Evolutionary conservation across 208 protist genomes (phyloP).

Genomic region (Acanthamoeba castellanii): DNA sequence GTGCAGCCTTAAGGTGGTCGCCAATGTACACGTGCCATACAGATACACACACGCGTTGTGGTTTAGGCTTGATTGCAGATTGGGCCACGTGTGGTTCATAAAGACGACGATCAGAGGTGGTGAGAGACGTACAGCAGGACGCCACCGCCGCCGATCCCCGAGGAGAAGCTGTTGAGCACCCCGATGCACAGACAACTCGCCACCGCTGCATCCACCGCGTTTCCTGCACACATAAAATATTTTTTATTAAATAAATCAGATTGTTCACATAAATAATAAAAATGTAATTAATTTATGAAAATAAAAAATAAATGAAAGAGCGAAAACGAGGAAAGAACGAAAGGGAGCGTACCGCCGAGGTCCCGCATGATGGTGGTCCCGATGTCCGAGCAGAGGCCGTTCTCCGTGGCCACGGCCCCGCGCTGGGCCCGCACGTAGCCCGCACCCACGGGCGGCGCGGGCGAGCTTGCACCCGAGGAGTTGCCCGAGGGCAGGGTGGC

Average conservation of each 20-base stretch:
- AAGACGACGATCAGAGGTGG: too few species aligned
- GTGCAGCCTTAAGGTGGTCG: neutral
- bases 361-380: neutral
- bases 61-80: too few species aligned
- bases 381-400: slow-evolving; percentile 6
- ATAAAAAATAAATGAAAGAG: neutral
- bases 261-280: neutral
- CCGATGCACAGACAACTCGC: slow-evolving; percentile 81
- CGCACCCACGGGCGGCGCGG: neutral
- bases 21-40: neutral
- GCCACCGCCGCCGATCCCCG: slow-evolving; percentile 85
- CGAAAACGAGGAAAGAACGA: neutral
- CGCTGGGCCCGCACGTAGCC: neutral
- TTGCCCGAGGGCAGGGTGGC: neutral
- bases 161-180: slow-evolving; percentile 74
- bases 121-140: slow-evolving; percentile 71
- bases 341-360: neutral
- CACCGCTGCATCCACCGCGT: slow-evolving; percentile 83
- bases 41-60: too few species aligned
- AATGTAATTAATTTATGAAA: neutral
- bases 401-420: slow-evolving; percentile 14
- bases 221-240: slow-evolving; percentile 76
- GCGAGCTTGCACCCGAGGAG: neutral
- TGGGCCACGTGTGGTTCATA: too few species aligned
- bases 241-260: too few species aligned